phyloP scores from a whole-genome alignment of 257 asterid genomes.

The Gentiana macrophylla region DNA sequence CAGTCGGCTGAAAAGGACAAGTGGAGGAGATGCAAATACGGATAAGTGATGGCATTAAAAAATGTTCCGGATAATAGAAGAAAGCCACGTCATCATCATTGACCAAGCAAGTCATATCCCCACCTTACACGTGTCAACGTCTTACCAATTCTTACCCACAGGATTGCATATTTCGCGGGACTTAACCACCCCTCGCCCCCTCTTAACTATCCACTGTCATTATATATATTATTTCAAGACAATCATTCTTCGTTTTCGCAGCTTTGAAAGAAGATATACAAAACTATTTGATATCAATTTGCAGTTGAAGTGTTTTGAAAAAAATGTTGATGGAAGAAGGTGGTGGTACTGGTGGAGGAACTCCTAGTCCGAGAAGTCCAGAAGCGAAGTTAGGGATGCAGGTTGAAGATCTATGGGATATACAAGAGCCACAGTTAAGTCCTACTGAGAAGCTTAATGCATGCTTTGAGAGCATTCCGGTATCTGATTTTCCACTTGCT shows the following conservation, averaged over 20 bases:
- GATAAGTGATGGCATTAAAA: slow-evolving; percentile 2
- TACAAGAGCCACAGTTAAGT: too few relatives aligned
- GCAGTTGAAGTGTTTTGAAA: not conserved
- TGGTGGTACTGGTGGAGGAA: slow-evolving; percentile 22
- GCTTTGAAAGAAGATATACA: not conserved
- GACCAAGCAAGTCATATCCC: not conserved
- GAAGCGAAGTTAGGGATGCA: slow-evolving; percentile 94
- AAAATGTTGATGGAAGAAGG: slow-evolving; percentile 45
- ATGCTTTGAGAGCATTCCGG: slow-evolving; percentile 93
- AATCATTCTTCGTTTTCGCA: not conserved
- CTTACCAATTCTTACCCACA: not conserved
- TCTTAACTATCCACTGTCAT: not conserved
- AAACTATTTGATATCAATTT: not conserved
- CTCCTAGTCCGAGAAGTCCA: slow-evolving; percentile 99
- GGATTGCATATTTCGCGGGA: not conserved
- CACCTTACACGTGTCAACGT: not conserved
- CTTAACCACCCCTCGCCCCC: not conserved
- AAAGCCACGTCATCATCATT: slow-evolving; percentile 5
- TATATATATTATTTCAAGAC: not conserved
- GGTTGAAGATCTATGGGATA: slow-evolving; percentile 92
- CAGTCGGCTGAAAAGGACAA: not conserved
- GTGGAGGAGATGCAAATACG: slow-evolving; percentile 8
- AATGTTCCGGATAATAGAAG: slow-evolving; percentile 9
- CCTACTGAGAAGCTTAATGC: slow-evolving; percentile 95
- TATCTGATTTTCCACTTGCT: slow-evolving; percentile 85